Base-by-base conservation (phyloP, 768 basidiomycete genomes). In the Collybia nuda region DNA sequence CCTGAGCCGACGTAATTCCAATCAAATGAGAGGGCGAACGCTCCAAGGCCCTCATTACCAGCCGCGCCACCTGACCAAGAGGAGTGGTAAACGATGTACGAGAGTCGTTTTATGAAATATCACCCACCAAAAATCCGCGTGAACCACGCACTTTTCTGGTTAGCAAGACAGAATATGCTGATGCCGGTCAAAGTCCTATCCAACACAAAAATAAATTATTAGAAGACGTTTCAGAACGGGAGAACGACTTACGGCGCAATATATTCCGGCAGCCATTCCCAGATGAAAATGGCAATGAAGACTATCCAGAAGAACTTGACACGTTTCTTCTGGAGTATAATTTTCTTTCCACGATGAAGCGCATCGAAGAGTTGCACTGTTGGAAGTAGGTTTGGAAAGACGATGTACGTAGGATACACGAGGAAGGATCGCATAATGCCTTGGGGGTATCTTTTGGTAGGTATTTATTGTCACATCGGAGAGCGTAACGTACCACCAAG, bases 41-140 rank as follows among this genome's bases (percentile, higher is more conserved):
- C 64, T 9, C 82, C 84, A 37, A 85, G 73, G 6, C 84, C 83
- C 62, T 85, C 82, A 48, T 86, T 84, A 48, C 75, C 83, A 26
- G 79, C 76, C 35, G 75, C 80, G 36, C 84, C 84, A 45, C 72
- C 73, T 74, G 23, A 18, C 1, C 24, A 26, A 26, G 38, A 38
- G 19, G 6, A 44, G 18, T 17, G 26, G 3, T 29, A 0, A 28
- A 24, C 15, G 2, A 44, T 15, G 43, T 11, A 18, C 18, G n/a
- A 7, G 28, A 14, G 24, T 6, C 17, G 9, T 43, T 23, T 6
- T 19, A 44, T 11, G n/a, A 29, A 26, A 26, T 26, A 18, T 0
- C 11, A 22, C 54, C 3, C 42, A 66, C 82, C 82, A 54, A 84
- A 83, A 19, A 84, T 65, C 18, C 76, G 71, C 0, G 80, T 77